phyloP scores from a whole-genome alignment of 208 protist species.

The Leishmania lainsoni region DNA sequence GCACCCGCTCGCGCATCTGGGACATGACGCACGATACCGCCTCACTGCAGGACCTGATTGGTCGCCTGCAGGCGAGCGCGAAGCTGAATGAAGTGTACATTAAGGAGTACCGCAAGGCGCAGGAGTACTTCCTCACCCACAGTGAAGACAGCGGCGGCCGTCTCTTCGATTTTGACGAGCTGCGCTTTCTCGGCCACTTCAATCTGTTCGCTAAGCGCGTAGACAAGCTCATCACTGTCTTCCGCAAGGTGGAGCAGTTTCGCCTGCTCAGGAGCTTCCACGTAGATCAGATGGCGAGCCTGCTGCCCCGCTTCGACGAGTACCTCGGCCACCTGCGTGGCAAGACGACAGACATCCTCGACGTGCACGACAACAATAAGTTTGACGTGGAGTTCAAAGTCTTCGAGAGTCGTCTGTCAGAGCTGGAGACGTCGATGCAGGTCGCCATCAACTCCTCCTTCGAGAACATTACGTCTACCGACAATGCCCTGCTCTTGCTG shows the following conservation, averaged over 20 bases:
- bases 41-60: conserved; percentile 78
- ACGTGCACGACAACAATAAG: conserved; percentile 93
- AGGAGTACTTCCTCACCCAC: conserved; percentile 84
- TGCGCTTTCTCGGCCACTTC: conserved; percentile 97
- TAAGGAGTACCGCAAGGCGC: conserved; percentile 90
- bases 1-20: conserved; percentile 90
- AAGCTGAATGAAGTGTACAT: conserved; percentile 94
- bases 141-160: conserved; percentile 48
- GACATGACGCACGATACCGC: conserved; percentile 83
- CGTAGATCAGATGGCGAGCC: conserved; percentile 94
- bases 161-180: conserved; percentile 95
- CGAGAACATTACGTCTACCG: conserved; percentile 95
- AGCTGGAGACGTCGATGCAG: conserved; percentile 96
- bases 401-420: conserved; percentile 93
- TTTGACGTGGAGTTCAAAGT: conserved; percentile 97
- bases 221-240: conserved; percentile 96
- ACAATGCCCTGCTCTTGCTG: conserved; percentile 92
- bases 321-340: conserved; percentile 91
- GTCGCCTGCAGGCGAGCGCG: conserved; percentile 86
- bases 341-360: conserved; percentile 95
- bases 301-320: conserved; percentile 93
- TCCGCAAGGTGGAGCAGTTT: conserved; percentile 97
- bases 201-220: conserved; percentile 97
- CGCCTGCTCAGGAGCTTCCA: conserved; percentile 91
- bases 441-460: conserved; percentile 96